Evolutionary conservation across 202 grass and related monocot genomes (phyloP).

Genomic region (Carex arenaria): DNA sequence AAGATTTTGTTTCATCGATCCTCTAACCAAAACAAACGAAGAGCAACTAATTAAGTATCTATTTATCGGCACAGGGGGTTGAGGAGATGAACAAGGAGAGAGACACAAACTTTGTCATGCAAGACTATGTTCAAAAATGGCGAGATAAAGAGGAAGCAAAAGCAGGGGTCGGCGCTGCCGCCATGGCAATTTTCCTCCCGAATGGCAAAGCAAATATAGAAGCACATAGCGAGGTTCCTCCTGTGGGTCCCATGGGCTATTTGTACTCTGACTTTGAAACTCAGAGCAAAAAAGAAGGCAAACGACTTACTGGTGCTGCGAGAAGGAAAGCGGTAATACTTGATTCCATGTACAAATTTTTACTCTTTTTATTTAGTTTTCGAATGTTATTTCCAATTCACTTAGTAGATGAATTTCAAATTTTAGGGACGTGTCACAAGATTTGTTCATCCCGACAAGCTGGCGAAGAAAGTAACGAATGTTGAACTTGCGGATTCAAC

Average conservation of each 20-base stretch:
- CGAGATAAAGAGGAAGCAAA: conserved; percentile 8
- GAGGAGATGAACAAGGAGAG: conserved; percentile 1
- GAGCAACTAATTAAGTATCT: neutral
- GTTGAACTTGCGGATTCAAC: conserved; percentile 42
- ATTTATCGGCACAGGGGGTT: neutral
- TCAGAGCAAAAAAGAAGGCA: conserved; percentile 19
- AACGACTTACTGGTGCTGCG: conserved; percentile 68
- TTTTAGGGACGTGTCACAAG: conserved; percentile 53
- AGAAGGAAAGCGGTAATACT: conserved; percentile 57
- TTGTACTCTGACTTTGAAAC: conserved; percentile 2
- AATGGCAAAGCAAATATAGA: neutral
- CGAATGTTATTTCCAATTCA: neutral
- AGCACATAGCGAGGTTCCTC: neutral
- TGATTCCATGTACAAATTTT: neutral
- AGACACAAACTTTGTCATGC: neutral
- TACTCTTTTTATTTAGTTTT: neutral
- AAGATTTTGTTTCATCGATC: neutral
- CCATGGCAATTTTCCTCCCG: neutral
- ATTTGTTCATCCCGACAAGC: conserved; percentile 44
- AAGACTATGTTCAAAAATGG: conserved; percentile 11
- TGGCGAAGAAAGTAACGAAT: conserved; percentile 28
- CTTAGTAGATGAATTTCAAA: neutral
- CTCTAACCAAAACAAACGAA: neutral
- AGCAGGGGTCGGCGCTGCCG: neutral
- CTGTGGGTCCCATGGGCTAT: neutral